phyloP scores from a whole-genome alignment of 106 monocot species.

The Dendrobium catenatum region DNA sequence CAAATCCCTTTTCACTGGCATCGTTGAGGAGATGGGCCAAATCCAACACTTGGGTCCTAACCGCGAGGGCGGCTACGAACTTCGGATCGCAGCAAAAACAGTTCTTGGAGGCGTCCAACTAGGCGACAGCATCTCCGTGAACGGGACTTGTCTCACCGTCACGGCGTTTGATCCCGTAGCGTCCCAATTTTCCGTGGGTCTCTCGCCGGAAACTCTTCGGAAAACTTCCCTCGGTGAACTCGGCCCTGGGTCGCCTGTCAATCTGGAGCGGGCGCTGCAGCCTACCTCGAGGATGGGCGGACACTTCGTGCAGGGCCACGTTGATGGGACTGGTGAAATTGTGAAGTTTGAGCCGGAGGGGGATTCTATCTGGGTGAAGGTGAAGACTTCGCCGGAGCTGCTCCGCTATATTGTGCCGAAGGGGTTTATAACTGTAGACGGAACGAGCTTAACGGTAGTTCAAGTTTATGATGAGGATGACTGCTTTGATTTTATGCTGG shows the following conservation, averaged over 20 bases:
- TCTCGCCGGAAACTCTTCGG: slow-evolving; percentile 87
- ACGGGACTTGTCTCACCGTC: slow-evolving; percentile 93
- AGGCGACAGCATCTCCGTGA: slow-evolving; percentile 86
- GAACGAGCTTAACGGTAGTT: slow-evolving; percentile 90
- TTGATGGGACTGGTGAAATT: slow-evolving; percentile 88
- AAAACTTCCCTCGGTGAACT: slow-evolving; percentile 60
- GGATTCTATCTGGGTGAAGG: slow-evolving; percentile 89
- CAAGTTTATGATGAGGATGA: slow-evolving; percentile 66
- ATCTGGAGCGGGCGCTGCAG: slow-evolving; percentile 76
- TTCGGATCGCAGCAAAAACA: slow-evolving; percentile 46
- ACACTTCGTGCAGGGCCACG: slow-evolving; percentile 95
- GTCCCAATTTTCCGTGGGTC: slow-evolving; percentile 63
- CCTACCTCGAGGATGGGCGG: slow-evolving; percentile 84
- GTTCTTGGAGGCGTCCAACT: slow-evolving; percentile 59
- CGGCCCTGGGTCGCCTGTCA: slow-evolving; percentile 38
- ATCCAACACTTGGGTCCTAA: slow-evolving; percentile 48
- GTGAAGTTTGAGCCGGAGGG: slow-evolving; percentile 47
- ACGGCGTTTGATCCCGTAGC: slow-evolving; percentile 32
- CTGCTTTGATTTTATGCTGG: slow-evolving; percentile 93
- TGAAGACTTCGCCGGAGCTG: slow-evolving; percentile 43
- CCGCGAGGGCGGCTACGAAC: slow-evolving; percentile 35
- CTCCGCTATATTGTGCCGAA: slow-evolving; percentile 73
- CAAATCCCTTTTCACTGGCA: slow-evolving; percentile 79
- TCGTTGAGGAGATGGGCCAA: slow-evolving; percentile 82
- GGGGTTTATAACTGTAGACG: slow-evolving; percentile 85